Evolutionary conservation across 2,329 filamentous ascomycete species (phyloP), one percentile per base, ranked within the genome.

Genomic region (Calonectria crousiana): DNA sequence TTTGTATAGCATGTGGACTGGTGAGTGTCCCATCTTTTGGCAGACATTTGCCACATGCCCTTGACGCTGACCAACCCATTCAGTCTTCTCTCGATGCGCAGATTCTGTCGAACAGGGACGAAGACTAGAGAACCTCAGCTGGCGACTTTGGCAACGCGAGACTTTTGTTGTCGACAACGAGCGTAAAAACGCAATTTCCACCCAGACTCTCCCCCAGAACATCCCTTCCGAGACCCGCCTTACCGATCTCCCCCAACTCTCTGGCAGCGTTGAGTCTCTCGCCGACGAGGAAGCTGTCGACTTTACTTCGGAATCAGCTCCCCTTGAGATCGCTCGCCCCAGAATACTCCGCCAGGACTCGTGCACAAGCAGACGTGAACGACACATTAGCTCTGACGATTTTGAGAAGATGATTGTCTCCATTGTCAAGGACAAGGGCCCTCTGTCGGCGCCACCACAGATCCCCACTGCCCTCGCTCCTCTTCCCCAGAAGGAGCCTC

Each of bases 1-100:
- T 83, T 92, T 98, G 67, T 97, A 97, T 87, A 96, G 95, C 88
- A 97, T 98, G 92, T 98, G 96, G 95, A 96, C 95, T 84, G 95
- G 95, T 98, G 87, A 91, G 94, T 90, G 30, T n/a, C 71, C 34
- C 67, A 64, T 47, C 36, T 58, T 53, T 32, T 13, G 20, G 47
- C 67, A 69, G 28, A 53, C 58, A 18, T 51, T 65, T 74, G 49
- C 68, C 58, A 69, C 65, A 30, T 72, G 62, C 53, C 52, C 69
- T 73, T 69, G 67, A 78, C 75, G 78, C 84, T 87, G 79, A 87
- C 83, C 72, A 74, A 69, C 26, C 26, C 14, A 30, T 38, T 26
- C 83, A 97, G 95, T 98, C 74, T 98, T 98, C 84, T 96, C 95
- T 67, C 95, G 95, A 86, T 98, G 96, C 85, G 95, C 95, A 83